These are phyloP conservation scores for Talaromyces proteolyticus DNA, from an alignment of 495 filamentous ascomycete genomes.

Conservation along the genomic window DNA sequence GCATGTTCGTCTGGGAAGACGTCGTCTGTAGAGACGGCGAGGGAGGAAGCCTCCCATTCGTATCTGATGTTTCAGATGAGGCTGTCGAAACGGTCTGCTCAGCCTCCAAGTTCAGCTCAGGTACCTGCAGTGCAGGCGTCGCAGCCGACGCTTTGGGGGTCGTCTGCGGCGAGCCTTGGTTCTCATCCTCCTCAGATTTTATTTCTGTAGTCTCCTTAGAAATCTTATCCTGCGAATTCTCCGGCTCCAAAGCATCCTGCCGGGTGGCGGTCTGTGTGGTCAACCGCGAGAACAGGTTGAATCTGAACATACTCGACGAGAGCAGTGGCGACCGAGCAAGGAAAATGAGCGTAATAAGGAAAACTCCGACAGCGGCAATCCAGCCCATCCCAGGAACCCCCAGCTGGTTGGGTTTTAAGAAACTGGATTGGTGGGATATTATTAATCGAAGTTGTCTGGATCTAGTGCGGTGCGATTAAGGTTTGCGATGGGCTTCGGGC, in stretches of 20 bases:
- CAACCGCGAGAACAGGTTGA: background rate
- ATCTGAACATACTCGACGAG: background rate
- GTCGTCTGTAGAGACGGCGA: conserved; percentile 10
- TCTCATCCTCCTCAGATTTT: conserved; percentile 7
- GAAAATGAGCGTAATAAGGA: background rate
- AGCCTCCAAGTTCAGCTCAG: conserved; percentile 23
- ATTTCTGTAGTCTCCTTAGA: background rate
- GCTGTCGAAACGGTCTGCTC: conserved; percentile 5
- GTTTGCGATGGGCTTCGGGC: background rate
- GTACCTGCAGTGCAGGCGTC: conserved; percentile 23
- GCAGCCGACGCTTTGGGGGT: conserved; percentile 43
- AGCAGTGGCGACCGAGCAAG: no score
- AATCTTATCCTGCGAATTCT: background rate
- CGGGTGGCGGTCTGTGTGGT: background rate
- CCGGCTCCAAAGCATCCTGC: background rate
- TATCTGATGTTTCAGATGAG: conserved; percentile 5
- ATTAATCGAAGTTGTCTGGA: background rate
- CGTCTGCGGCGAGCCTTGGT: conserved; percentile 28
- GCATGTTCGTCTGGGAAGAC: no score
- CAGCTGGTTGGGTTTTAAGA: background rate
- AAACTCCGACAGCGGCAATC: background rate
- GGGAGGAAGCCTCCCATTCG: conserved; percentile 14
- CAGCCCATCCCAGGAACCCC: background rate
- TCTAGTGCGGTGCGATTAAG: background rate
- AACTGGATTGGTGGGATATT: background rate